Evolutionary conservation across 176 grass and related monocot species (phyloP).

Genomic region (Oryza meridionalis): DNA sequence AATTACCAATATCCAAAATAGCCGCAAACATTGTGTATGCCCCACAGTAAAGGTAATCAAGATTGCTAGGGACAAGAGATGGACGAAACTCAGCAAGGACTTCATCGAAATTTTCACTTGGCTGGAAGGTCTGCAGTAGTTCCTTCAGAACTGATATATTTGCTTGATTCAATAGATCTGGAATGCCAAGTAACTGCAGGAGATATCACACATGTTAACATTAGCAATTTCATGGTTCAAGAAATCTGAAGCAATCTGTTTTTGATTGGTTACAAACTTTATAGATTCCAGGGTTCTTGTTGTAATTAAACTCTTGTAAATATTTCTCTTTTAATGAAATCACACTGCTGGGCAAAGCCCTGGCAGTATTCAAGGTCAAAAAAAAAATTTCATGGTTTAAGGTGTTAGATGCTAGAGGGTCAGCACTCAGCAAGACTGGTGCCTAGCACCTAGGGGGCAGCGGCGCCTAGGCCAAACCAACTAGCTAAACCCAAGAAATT

Average conservation of each 20-base stretch:
- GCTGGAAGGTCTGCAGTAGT: constrained; percentile 71
- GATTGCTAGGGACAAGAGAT: constrained; percentile 52
- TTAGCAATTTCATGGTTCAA: background rate
- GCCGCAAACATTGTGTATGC: constrained; percentile 69
- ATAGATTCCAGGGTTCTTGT: too few relatives aligned
- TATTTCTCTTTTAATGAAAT: too few relatives aligned
- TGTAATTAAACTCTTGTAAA: too few relatives aligned
- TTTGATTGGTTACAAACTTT: too few relatives aligned
- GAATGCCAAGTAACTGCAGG: constrained; percentile 66
- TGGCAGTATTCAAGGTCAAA: too few relatives aligned
- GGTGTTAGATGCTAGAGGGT: too few relatives aligned
- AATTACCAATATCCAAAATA: constrained; percentile 68
- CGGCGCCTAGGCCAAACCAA: too few relatives aligned
- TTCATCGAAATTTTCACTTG: constrained; percentile 65
- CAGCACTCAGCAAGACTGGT: too few relatives aligned
- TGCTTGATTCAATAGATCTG: constrained; percentile 56
- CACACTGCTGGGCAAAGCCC: too few relatives aligned
- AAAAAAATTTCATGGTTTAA: background rate
- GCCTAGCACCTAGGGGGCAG: too few relatives aligned
- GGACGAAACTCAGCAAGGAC: constrained; percentile 58
- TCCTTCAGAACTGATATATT: constrained; percentile 81
- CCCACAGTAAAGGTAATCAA: constrained; percentile 77
- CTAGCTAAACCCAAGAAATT: too few relatives aligned
- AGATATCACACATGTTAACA: constrained; percentile 28
- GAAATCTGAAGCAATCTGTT: too few relatives aligned